These are phyloP conservation scores for Kregervanrija fluxuum DNA, from an alignment of 805 yeast species.

Conservation along the genomic window DNA sequence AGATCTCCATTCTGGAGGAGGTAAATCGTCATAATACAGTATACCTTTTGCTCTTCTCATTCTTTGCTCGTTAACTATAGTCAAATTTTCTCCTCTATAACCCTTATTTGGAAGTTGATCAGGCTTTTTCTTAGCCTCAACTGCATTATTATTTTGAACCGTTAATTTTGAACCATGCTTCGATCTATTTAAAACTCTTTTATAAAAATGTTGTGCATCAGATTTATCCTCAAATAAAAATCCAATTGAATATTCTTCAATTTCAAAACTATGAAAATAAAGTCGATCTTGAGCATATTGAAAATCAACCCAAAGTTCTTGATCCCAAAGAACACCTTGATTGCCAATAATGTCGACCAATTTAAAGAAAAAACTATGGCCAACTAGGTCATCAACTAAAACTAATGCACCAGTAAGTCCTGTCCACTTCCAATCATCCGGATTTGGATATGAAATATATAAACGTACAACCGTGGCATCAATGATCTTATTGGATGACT, in stretches of 20 bases:
- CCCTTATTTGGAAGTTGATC: slow-evolving; percentile 38
- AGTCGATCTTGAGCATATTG: slow-evolving; percentile 90
- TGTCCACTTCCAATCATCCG: slow-evolving; percentile 75
- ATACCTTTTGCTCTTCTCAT: slow-evolving; percentile 49
- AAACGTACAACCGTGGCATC: slow-evolving; percentile 88
- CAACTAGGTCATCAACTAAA: slow-evolving; percentile 86
- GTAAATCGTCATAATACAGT: slow-evolving; percentile 67
- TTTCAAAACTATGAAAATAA: slow-evolving; percentile 90
- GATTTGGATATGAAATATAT: slow-evolving; percentile 85
- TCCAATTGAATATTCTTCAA: slow-evolving; percentile 85
- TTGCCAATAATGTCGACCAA: slow-evolving; percentile 78
- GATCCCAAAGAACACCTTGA: slow-evolving; percentile 94
- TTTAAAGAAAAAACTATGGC: slow-evolving; percentile 87
- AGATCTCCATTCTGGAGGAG: slow-evolving; percentile 80
- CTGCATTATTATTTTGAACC: slow-evolving; percentile 76
- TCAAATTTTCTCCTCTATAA: slow-evolving; percentile 51
- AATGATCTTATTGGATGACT: slow-evolving; percentile 75
- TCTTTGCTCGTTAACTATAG: slow-evolving; percentile 41
- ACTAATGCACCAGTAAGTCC: slow-evolving; percentile 85
- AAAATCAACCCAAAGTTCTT: slow-evolving; percentile 83
- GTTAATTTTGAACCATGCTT: slow-evolving; percentile 88
- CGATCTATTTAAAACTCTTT: slow-evolving; percentile 64
- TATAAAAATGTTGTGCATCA: slow-evolving; percentile 82
- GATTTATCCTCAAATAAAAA: slow-evolving; percentile 79
- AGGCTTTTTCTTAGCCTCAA: slow-evolving; percentile 59